Evolutionary conservation across 2,329 filamentous ascomycete species (phyloP).

Genomic region (Botrytis galanthina): DNA sequence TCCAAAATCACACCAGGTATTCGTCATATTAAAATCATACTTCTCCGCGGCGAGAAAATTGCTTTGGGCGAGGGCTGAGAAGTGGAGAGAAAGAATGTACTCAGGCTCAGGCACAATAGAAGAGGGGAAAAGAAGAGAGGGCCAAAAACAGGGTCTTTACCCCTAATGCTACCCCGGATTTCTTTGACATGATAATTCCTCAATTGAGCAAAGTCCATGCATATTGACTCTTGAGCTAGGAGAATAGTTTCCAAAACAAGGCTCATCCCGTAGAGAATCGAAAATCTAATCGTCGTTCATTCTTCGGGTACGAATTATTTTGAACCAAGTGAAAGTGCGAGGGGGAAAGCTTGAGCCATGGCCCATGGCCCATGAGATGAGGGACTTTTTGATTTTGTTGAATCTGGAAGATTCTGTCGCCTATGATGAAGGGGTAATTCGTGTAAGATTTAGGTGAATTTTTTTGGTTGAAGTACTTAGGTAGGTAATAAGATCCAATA

Average conservation of each 20-base stretch:
- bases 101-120: not conserved
- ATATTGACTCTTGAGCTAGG: conserved; percentile 2
- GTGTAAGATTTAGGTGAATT: not conserved
- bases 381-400: not conserved
- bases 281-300: conserved; percentile 1
- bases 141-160: conserved; percentile 2
- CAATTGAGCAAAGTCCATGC: conserved; percentile 21
- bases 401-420: conserved; percentile 11
- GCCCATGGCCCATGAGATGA: not conserved
- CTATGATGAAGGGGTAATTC: conserved; percentile 15
- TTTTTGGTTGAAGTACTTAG: no score
- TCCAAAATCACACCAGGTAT: not conserved
- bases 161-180: conserved; percentile 31
- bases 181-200: conserved; percentile 33
- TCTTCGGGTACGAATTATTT: conserved; percentile 3
- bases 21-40: not conserved
- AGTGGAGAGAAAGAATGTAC: not conserved
- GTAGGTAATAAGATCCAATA: not conserved
- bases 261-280: conserved; percentile 2
- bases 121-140: not conserved
- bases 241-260: conserved; percentile 13
- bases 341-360: not conserved
- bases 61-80: not conserved
- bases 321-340: not conserved
- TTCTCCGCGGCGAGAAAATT: conserved; percentile 3